A percentile compares a stretch with the other conserved stretches of the same genome.
Conservation (phyloP, 768 basidiomycete species). For the Dioszegia aurantiaca region DNA sequence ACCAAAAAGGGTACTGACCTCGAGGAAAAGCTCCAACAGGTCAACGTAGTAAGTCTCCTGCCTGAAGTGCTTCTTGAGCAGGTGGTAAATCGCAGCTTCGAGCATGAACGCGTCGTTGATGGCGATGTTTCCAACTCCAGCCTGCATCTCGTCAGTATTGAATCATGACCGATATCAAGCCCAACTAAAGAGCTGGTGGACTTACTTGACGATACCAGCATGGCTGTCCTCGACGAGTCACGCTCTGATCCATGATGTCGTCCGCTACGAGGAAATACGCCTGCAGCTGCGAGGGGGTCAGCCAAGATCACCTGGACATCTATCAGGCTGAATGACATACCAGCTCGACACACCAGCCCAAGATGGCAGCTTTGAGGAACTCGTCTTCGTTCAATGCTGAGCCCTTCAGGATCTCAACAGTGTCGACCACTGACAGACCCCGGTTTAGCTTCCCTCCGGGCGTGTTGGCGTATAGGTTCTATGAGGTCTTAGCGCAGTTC, state of each 20-base stretch:
- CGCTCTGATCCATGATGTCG: conserved; percentile 94
- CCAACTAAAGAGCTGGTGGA: background rate
- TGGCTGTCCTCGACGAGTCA: conserved; percentile 89
- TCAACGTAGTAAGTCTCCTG: conserved; percentile 77
- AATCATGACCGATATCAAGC: no score
- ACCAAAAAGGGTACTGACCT: no score
- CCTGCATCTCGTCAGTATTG: conserved; percentile 30
- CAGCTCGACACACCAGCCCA: conserved; percentile 95
- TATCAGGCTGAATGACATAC: conserved; percentile 57
- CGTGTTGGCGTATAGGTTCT: conserved; percentile 78
- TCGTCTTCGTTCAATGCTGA: conserved; percentile 70
- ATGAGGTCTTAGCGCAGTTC: background rate
- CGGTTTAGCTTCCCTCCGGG: conserved; percentile 89
- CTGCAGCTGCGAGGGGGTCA: conserved; percentile 67
- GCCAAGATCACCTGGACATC: background rate
- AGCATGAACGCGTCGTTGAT: conserved; percentile 98
- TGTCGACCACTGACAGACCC: conserved; percentile 92
- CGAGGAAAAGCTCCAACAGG: conserved; percentile 85
- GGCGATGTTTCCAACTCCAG: conserved; percentile 71
- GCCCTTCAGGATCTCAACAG: conserved; percentile 80
- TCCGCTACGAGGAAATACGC: conserved; percentile 87
- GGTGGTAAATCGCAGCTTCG: conserved; percentile 84
- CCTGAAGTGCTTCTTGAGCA: conserved; percentile 84
- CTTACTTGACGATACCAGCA: conserved; percentile 79
- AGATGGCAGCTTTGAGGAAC: conserved; percentile 79